Conservation (phyloP, 495 filamentous ascomycete genomes). For the Neurospora sp. region DNA sequence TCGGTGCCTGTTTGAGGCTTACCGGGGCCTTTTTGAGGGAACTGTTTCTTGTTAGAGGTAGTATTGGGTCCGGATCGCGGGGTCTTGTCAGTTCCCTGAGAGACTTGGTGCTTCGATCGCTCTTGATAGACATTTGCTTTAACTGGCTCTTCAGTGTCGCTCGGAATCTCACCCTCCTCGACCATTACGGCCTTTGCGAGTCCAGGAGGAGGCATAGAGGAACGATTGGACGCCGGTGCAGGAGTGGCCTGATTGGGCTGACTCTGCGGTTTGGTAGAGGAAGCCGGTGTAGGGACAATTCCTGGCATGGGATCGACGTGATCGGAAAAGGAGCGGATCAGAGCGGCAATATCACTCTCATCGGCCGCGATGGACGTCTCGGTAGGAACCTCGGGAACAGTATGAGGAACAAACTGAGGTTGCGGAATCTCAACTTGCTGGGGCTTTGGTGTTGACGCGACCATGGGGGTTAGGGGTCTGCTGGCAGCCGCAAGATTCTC, state of each 20-base stretch:
- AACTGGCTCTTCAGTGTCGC: neutral
- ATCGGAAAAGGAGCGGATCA: constrained; percentile 13
- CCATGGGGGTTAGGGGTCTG: neutral
- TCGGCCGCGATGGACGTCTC: constrained; percentile 10
- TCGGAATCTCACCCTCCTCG: neutral
- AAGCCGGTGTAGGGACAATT: neutral
- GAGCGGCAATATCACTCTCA: constrained; percentile 15
- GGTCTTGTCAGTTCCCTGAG: neutral
- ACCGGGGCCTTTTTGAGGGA: neutral
- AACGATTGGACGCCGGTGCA: neutral
- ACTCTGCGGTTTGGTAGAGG: neutral
- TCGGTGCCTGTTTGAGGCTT: neutral
- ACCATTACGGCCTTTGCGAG: neutral
- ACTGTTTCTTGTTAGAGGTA: neutral
- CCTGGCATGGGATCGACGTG: neutral
- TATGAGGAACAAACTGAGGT: constrained; percentile 1
- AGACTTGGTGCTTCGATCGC: neutral
- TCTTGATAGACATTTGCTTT: neutral
- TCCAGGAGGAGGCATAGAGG: neutral
- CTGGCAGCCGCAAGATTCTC: neutral
- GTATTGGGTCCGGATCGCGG: neutral
- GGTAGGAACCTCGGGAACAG: neutral
- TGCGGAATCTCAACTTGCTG: neutral
- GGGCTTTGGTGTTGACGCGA: neutral
- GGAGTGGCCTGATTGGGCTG: neutral